A percentile compares a stretch with the other conserved stretches of the same genome.
These are phyloP conservation scores for Colletotrichum tabaci DNA, from an alignment of 2,329 filamentous ascomycete genomes.

Conservation along the genomic window DNA sequence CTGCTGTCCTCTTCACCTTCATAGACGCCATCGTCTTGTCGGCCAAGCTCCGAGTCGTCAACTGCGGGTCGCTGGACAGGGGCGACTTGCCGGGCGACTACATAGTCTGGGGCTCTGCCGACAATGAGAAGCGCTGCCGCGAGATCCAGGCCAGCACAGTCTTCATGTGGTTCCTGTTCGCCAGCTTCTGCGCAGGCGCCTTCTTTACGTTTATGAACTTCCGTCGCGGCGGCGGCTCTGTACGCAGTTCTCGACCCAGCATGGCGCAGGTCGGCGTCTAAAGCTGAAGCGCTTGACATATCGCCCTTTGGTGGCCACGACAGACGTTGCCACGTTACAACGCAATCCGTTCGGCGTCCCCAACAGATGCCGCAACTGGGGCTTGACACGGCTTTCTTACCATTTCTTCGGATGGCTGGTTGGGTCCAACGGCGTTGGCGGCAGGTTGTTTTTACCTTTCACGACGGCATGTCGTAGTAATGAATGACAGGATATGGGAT, in stretches of 20 bases:
- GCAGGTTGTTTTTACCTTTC: constrained; percentile 29
- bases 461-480: constrained; percentile 36
- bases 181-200: constrained; percentile 70
- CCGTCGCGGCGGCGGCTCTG: constrained; percentile 63
- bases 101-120: constrained; percentile 74
- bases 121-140: constrained; percentile 77
- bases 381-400: constrained; percentile 3
- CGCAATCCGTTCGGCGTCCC: not conserved
- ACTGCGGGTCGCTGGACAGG: constrained; percentile 68
- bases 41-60: constrained; percentile 76
- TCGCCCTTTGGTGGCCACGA: not conserved
- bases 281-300: constrained; percentile 49
- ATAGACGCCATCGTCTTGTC: constrained; percentile 79
- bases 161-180: constrained; percentile 86
- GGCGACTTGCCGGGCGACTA: constrained; percentile 58
- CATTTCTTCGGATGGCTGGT: constrained; percentile 6
- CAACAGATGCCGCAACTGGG: not conserved
- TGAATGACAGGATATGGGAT: constrained; percentile 28
- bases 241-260: constrained; percentile 61
- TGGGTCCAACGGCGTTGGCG: constrained; percentile 31
- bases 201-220: constrained; percentile 69
- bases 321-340: not conserved
- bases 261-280: constrained; percentile 72
- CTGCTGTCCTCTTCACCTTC: constrained; percentile 78
- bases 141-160: constrained; percentile 81